phyloP scores from a whole-genome alignment of 768 basidiomycete genomes.

The Calvatia gigantea region DNA sequence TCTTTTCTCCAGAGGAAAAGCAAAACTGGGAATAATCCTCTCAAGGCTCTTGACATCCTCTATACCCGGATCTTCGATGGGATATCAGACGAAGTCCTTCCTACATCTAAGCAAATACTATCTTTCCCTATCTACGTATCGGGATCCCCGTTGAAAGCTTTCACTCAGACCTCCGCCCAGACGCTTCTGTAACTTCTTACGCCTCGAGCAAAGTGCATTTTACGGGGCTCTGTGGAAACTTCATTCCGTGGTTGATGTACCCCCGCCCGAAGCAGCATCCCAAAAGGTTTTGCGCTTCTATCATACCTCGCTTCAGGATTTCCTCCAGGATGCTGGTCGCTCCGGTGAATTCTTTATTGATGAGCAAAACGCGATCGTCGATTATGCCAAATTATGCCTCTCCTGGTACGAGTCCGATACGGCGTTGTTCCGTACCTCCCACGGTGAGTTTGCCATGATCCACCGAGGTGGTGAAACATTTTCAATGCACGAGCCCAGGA shows the following conservation, averaged over 20 bases:
- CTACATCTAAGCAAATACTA: background rate
- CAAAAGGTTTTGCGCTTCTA: background rate
- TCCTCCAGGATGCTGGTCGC: background rate
- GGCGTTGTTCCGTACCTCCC: too few relatives aligned
- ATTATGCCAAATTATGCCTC: too few relatives aligned
- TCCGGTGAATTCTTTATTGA: background rate
- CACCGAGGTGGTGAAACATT: too few relatives aligned
- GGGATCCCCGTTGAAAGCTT: too few relatives aligned
- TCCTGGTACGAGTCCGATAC: too few relatives aligned
- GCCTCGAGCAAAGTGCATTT: background rate
- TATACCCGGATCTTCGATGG: constrained; percentile 6
- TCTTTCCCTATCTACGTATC: background rate
- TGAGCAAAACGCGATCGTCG: too few relatives aligned
- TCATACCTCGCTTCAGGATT: background rate
- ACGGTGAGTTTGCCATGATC: too few relatives aligned
- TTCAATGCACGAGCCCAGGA: too few relatives aligned
- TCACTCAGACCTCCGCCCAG: too few relatives aligned
- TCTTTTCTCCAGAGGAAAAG: background rate
- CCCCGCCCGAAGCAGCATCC: background rate
- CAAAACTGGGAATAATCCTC: background rate
- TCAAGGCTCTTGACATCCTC: constrained; percentile 7
- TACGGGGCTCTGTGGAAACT: background rate
- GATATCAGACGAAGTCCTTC: background rate
- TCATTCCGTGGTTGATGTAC: background rate
- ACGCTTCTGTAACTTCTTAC: background rate